Base-by-base conservation (phyloP, 2,329 filamentous ascomycete species). In the Ceratocystis diversiconidia region DNA sequence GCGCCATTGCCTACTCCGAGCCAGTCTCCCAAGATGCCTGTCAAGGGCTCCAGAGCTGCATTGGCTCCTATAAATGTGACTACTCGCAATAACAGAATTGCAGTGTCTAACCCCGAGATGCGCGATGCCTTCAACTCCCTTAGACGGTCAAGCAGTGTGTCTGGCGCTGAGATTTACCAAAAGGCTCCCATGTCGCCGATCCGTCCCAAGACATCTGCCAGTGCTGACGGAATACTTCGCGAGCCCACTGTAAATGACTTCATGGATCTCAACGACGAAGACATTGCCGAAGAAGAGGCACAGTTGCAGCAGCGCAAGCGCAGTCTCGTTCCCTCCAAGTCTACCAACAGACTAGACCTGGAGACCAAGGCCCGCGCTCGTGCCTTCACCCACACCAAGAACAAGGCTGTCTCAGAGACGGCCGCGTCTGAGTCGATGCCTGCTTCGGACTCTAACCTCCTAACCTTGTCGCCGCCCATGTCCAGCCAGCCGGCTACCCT, bases 161-260 rank as follows among this genome's bases (percentile, higher is more conserved):
- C 62, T 25, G 62, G 62, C 36, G 62, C 57, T 15, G 62, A 67
- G 55, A 17, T 36, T 32, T 61, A 61, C 44, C 30, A 61, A 17
- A 64, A 64, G 32, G 25, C 63, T 15, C 44, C 62, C 19, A 22
- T 43, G 30, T 65, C 50, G 5, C 48, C 60, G 15, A 25, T 59
- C 1, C 65, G 65, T 7, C 59, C 62, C 25, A 63, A 67, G 60
- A 67, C 63, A 15, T 67, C 65, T 1, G 62, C 62, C 7, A 67
- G 65, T 57, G 62, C 59, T 10, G 65, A 67, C 10, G 65, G 62
- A 36, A 74, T 76, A 1, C 75, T 83, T 3, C 74, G 75, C 59
- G 81, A 83, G 69, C 81, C 81, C 5, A 78, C 77, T 46, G 73
- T 83, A 25, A 75, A 77, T 19, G 82, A 84, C 48, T 83, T 84